Evolutionary conservation across 2,329 filamentous ascomycete species (phyloP).

Genomic region (Phialophora expanda): DNA sequence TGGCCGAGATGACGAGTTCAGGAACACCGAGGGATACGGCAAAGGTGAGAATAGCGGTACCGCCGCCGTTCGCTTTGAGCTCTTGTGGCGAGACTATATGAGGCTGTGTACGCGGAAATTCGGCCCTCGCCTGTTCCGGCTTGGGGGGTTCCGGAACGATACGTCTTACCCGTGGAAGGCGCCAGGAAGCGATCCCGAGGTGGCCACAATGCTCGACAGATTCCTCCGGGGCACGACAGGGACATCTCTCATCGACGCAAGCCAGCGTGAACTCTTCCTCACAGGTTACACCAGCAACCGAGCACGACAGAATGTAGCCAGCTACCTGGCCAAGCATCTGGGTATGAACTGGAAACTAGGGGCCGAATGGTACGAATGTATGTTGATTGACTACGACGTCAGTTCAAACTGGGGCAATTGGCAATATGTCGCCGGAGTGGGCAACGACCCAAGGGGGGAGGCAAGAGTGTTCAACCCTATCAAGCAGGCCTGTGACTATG

Average conservation of each 20-base stretch:
- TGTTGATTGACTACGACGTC: constrained; percentile 77
- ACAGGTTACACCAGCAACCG: constrained; percentile 81
- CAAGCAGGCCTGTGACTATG: constrained; percentile 80
- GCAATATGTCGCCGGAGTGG: constrained; percentile 81
- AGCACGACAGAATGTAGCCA: constrained; percentile 76
- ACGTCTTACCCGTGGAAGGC: constrained; percentile 58
- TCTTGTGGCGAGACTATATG: constrained; percentile 84
- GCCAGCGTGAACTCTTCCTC: constrained; percentile 72
- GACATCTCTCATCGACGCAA: constrained; percentile 77
- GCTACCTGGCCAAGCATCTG: constrained; percentile 74
- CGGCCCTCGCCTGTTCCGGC: constrained; percentile 65
- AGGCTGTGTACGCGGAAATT: constrained; percentile 75
- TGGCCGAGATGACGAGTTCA: constrained; percentile 53
- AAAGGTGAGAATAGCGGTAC: constrained; percentile 75
- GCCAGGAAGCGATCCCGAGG: constrained; percentile 41
- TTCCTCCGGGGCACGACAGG: constrained; percentile 73
- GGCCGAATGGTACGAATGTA: constrained; percentile 80
- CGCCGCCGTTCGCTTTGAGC: constrained; percentile 70
- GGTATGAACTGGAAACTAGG: constrained; percentile 79
- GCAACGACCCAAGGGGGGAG: constrained; percentile 75
- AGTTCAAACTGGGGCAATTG: constrained; percentile 81
- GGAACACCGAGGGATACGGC: constrained; percentile 63
- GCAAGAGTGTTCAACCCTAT: constrained; percentile 80
- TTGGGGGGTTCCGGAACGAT: constrained; percentile 66
- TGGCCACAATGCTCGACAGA: constrained; percentile 58